A percentile compares a stretch with the other conserved stretches of the same genome.
Conservation (phyloP, 768 basidiomycete species). For the Suillus decipiens region DNA sequence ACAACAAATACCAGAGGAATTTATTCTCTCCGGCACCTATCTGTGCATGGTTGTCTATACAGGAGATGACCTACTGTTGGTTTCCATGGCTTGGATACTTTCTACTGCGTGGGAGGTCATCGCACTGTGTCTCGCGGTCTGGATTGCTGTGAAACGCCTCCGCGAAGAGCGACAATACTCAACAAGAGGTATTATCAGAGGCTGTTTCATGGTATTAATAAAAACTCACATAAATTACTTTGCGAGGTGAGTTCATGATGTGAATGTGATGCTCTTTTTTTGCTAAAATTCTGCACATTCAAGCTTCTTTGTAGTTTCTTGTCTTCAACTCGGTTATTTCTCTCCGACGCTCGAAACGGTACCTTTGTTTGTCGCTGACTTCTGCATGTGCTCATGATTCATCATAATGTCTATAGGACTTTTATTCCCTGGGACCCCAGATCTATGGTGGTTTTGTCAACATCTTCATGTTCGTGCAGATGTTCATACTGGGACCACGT, state of each 20-base stretch:
- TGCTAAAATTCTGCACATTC: neutral
- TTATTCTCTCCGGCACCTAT: neutral
- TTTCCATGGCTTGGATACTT: neutral
- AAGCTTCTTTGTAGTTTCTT: neutral
- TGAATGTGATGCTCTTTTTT: neutral
- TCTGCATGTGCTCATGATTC: neutral
- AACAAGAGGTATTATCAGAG: neutral
- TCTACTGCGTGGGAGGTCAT: neutral
- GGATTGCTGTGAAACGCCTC: neutral
- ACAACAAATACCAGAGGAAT: neutral
- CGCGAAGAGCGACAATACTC: neutral
- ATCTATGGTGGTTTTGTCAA: neutral
- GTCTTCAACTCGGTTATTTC: neutral
- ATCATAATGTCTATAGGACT: neutral
- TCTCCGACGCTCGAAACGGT: neutral
- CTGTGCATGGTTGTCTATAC: neutral
- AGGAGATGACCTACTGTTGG: neutral
- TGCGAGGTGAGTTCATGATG: neutral
- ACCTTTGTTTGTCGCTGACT: neutral
- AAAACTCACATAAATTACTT: neutral
- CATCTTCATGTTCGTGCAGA: neutral
- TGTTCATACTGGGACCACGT: neutral
- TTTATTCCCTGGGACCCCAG: neutral
- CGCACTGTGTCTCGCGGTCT: neutral
- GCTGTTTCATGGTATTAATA: neutral